These are phyloP conservation scores for Coemansia sp. DNA, from an alignment of 192 early-diverging fungal genomes.

Conservation along the genomic window DNA sequence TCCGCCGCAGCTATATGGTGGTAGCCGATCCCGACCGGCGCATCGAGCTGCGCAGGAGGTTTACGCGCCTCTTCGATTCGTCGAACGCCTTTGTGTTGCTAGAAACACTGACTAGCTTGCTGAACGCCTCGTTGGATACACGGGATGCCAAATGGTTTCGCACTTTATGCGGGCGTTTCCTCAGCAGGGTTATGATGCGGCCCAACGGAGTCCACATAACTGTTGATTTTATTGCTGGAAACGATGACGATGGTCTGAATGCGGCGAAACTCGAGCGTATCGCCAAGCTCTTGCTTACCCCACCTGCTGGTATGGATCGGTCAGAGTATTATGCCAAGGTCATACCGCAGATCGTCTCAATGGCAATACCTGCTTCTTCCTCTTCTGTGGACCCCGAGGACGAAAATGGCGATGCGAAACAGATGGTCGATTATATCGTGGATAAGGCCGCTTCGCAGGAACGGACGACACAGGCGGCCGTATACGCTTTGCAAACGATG, in stretches of 20 bases:
- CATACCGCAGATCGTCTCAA: constrained; percentile 27
- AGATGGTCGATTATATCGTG: constrained; percentile 9
- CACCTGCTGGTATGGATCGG: constrained; percentile 15
- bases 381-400: background rate
- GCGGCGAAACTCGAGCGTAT: constrained; percentile 41
- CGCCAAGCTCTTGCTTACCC: constrained; percentile 30
- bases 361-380: background rate
- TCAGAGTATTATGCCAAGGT: constrained; percentile 14
- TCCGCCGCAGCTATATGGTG: constrained; percentile 33
- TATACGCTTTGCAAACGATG: constrained; percentile 23
- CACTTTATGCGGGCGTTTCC: constrained; percentile 66
- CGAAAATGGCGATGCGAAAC: background rate
- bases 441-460: constrained; percentile 10
- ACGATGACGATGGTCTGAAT: constrained; percentile 38
- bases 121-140: constrained; percentile 59
- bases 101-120: constrained; percentile 66
- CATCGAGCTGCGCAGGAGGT: constrained; percentile 31
- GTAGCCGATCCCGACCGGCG: constrained; percentile 24
- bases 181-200: constrained; percentile 68
- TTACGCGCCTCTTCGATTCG: constrained; percentile 48
- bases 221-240: constrained; percentile 69
- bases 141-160: constrained; percentile 65
- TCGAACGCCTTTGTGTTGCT: constrained; percentile 61
- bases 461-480: constrained; percentile 19
- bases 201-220: constrained; percentile 65